phyloP scores from a whole-genome alignment of 306 rosid genomes.

The Casuarina equisetifolia region DNA sequence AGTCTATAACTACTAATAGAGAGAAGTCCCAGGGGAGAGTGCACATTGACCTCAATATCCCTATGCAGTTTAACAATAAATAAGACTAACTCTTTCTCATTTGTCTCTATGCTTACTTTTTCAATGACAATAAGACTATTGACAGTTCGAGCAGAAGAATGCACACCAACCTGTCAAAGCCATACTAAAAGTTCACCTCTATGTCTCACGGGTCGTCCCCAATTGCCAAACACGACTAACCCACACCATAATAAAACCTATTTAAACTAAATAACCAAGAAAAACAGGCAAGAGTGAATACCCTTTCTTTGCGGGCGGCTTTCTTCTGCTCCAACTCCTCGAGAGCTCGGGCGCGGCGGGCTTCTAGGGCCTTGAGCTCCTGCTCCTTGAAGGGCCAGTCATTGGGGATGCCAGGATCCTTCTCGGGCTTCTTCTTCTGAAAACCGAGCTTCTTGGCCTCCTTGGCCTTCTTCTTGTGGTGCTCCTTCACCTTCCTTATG shows the following conservation, averaged over 20 bases:
- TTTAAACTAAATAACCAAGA: neutral
- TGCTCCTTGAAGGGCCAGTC: slow-evolving; percentile 99
- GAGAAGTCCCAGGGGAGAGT: neutral
- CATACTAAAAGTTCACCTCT: neutral
- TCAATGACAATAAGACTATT: neutral
- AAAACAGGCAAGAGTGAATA: slow-evolving; percentile 23
- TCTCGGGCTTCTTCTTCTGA: slow-evolving; percentile 71
- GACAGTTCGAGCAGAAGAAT: neutral
- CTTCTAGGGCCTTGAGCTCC: slow-evolving; percentile 88
- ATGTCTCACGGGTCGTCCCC: neutral
- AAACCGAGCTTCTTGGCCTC: slow-evolving; percentile 81
- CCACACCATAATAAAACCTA: neutral
- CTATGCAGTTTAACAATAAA: no score
- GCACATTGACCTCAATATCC: neutral
- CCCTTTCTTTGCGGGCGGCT: slow-evolving; percentile 94
- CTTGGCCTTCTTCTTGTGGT: slow-evolving; percentile 79
- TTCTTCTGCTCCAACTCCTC: slow-evolving; percentile 84
- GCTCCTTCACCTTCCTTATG: slow-evolving; percentile 81
- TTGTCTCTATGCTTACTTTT: neutral
- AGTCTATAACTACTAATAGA: neutral
- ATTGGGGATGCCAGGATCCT: slow-evolving; percentile 97
- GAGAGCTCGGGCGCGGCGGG: slow-evolving; percentile 63
- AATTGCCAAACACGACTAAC: neutral
- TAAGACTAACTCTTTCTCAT: neutral
- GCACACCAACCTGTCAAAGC: neutral